Evolutionary conservation across 2,329 filamentous ascomycete species (phyloP).

Genomic region (Pseudogymnoascus sp.): DNA sequence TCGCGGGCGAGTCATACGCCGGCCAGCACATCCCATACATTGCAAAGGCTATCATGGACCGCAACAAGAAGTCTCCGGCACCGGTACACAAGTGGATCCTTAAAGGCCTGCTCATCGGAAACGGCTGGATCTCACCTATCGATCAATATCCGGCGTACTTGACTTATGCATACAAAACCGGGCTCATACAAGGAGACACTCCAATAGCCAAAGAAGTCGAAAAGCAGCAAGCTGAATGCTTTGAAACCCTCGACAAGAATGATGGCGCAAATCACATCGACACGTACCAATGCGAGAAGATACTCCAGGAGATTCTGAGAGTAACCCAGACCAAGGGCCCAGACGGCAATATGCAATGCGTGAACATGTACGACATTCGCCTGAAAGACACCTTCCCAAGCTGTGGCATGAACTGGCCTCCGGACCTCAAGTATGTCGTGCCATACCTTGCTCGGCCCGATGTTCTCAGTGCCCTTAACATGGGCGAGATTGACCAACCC

Average conservation of each 20-base stretch:
- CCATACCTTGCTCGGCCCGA: constrained; percentile 80
- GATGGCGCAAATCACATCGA: constrained; percentile 57
- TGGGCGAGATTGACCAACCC: constrained; percentile 70
- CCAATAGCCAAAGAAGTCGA: constrained; percentile 58
- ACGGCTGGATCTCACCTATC: constrained; percentile 88
- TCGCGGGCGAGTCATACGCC: constrained; percentile 93
- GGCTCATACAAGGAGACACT: constrained; percentile 60
- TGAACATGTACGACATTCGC: constrained; percentile 97
- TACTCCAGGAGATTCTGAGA: constrained; percentile 65
- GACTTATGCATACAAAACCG: constrained; percentile 68
- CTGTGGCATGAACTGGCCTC: constrained; percentile 98
- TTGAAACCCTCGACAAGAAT: constrained; percentile 49
- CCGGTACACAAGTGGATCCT: constrained; percentile 60
- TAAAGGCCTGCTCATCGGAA: constrained; percentile 83
- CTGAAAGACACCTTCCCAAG: constrained; percentile 70
- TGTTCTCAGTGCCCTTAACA: constrained; percentile 70
- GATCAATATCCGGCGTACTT: constrained; percentile 90
- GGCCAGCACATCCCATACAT: constrained; percentile 98
- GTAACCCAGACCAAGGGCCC: constrained; percentile 50
- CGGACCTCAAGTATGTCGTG: constrained; percentile 67
- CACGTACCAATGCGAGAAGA: constrained; percentile 61
- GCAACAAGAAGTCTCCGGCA: constrained; percentile 57
- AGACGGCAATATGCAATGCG: constrained; percentile 48
- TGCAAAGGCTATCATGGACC: constrained; percentile 78
- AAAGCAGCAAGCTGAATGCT: constrained; percentile 59